These are phyloP conservation scores for Scheffersomyces segobiensis DNA, from an alignment of 1,139 yeast genomes.

Conservation along the genomic window DNA sequence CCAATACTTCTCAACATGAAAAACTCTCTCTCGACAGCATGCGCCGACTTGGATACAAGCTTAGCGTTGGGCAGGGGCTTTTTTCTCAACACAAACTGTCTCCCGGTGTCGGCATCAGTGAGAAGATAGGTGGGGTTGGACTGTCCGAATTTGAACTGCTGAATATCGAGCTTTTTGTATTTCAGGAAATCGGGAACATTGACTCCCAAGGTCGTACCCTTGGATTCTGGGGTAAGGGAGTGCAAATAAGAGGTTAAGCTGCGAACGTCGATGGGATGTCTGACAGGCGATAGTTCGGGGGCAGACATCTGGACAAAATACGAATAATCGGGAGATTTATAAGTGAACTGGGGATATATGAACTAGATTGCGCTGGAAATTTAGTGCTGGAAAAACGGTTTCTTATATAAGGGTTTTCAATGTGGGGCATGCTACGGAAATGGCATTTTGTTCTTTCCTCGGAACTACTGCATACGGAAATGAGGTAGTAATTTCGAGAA, in stretches of 20 bases:
- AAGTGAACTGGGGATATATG: neutral
- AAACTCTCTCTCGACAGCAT: conserved; percentile 66
- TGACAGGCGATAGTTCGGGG: conserved; percentile 19
- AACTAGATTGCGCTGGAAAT: neutral
- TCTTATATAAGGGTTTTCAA: neutral
- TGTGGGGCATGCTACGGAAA: neutral
- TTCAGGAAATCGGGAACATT: conserved; percentile 10
- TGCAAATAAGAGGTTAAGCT: conserved; percentile 11
- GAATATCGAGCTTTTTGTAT: conserved; percentile 16
- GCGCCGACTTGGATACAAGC: conserved; percentile 60
- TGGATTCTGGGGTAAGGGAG: conserved; percentile 3
- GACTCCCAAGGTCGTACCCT: conserved; percentile 12
- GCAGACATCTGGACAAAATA: conserved; percentile 9
- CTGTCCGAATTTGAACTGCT: conserved; percentile 67
- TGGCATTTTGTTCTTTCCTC: neutral
- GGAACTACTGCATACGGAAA: neutral
- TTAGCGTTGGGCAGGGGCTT: conserved; percentile 59
- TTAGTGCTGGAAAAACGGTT: neutral
- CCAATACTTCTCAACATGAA: conserved; percentile 51
- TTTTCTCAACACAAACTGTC: conserved; percentile 53
- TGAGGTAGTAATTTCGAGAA: too few species aligned
- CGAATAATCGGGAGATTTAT: neutral
- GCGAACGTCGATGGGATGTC: conserved; percentile 20
- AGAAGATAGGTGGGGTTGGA: conserved; percentile 65
- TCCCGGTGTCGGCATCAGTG: conserved; percentile 37